Conservation (phyloP, 2,329 filamentous ascomycete species). For the Aspergillus fructus region DNA sequence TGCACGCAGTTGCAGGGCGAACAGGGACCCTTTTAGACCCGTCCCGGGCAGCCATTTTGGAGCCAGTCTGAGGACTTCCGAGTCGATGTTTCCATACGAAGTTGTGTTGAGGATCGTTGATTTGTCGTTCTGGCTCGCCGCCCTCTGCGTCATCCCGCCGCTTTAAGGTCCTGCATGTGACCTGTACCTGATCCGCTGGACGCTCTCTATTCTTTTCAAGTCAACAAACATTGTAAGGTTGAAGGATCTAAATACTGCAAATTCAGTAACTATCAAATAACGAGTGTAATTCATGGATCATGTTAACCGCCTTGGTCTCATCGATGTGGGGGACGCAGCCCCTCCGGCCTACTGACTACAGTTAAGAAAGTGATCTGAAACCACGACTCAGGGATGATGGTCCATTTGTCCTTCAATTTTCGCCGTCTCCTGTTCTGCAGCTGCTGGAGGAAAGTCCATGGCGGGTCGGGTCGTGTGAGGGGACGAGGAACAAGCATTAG, state of each 20-base stretch:
- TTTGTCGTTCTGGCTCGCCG: not conserved
- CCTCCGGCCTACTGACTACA: too few species aligned
- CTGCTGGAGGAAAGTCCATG: not conserved
- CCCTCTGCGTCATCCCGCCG: not conserved
- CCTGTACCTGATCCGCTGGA: not conserved
- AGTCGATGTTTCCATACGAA: not conserved
- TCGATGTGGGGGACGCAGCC: too few species aligned
- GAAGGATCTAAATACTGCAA: too few species aligned
- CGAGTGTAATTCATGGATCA: too few species aligned
- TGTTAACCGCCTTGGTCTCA: too few species aligned
- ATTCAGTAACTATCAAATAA: too few species aligned
- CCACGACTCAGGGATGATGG: too few species aligned
- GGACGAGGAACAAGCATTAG: not conserved
- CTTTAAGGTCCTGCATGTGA: not conserved
- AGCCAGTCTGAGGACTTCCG: not conserved
- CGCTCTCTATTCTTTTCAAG: too few species aligned
- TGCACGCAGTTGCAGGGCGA: conserved; percentile 36
- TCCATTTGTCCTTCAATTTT: not conserved
- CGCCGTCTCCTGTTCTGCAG: not conserved
- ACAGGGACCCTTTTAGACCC: conserved; percentile 12
- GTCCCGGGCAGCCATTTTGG: conserved; percentile 2
- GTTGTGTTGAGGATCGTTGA: not conserved
- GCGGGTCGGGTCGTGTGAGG: not conserved
- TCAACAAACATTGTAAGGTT: too few species aligned
- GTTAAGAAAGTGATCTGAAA: too few species aligned